phyloP scores from a whole-genome alignment of 345 rosid species.

The Orychophragmus violaceus region DNA sequence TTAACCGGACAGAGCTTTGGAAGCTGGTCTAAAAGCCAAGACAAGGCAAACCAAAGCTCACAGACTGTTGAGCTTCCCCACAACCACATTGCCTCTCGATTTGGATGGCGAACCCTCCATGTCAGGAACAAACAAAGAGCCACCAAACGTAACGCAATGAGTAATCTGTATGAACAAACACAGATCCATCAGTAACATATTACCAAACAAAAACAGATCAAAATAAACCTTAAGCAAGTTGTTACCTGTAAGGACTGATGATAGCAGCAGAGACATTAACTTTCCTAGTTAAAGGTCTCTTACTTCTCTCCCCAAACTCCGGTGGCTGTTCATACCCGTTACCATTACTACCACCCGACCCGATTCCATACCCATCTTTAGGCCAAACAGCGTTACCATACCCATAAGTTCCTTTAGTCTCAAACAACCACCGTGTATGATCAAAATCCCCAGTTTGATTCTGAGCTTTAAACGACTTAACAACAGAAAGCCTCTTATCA shows the following conservation, averaged over 20 bases:
- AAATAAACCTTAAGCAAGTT: too few species aligned
- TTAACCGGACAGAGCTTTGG: conserved; percentile 81
- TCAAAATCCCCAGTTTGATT: conserved; percentile 64
- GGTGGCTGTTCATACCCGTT: conserved; percentile 70
- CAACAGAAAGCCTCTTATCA: conserved; percentile 65
- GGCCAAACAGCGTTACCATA: conserved; percentile 84
- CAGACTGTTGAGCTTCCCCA: conserved; percentile 48
- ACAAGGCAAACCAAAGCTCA: conserved; percentile 73
- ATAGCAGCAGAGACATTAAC: conserved; percentile 7
- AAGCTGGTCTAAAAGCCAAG: conserved; percentile 26
- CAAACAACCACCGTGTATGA: conserved; percentile 73
- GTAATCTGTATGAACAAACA: too few species aligned
- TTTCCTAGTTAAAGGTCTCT: conserved; percentile 63
- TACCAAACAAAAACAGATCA: too few species aligned
- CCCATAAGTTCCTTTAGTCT: conserved; percentile 80
- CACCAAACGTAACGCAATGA: not conserved
- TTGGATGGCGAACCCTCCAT: not conserved
- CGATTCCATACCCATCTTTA: conserved; percentile 65
- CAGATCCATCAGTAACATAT: too few species aligned
- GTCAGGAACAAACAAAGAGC: not conserved
- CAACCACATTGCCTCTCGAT: not conserved
- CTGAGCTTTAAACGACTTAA: conserved; percentile 64
- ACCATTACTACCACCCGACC: conserved; percentile 38
- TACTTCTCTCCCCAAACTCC: conserved; percentile 54
- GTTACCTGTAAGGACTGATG: not conserved